A percentile compares a stretch with the other conserved stretches of the same genome.
phyloP scores from a whole-genome alignment of 2,329 filamentous ascomycete genomes.

The Fusarium nematophilum region DNA sequence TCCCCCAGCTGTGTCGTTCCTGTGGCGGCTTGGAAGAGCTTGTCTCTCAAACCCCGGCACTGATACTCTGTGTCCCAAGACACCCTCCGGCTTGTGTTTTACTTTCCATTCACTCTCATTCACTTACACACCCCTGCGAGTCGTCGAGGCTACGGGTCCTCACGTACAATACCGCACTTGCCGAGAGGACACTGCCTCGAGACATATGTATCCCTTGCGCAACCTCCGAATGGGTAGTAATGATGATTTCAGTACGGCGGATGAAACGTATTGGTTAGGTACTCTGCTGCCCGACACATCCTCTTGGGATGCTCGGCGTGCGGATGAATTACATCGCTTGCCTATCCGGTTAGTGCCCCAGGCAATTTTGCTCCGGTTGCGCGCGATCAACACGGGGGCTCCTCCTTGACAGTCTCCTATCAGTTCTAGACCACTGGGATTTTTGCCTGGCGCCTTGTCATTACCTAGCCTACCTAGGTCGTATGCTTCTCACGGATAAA shows the following conservation, averaged over 20 bases:
- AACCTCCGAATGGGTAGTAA: constrained; percentile 20
- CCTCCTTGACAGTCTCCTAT: constrained; percentile 21
- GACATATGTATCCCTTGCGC: constrained; percentile 42
- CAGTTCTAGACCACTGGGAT: constrained; percentile 41
- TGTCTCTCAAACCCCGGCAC: constrained; percentile 22
- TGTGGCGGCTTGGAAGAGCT: constrained; percentile 16
- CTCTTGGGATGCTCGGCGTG: constrained; percentile 4
- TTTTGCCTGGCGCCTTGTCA: constrained; percentile 23
- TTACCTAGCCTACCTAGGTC: too few relatives aligned
- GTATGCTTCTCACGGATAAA: constrained; percentile 24
- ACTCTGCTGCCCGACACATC: constrained; percentile 16
- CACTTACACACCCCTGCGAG: constrained; percentile 30
- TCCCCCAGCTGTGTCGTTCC: constrained; percentile 15
- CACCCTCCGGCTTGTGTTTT: constrained; percentile 42
- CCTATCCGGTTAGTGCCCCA: neutral
- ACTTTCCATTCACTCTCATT: constrained; percentile 28
- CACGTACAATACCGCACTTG: constrained; percentile 35
- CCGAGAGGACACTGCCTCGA: constrained; percentile 38
- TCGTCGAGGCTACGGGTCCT: constrained; percentile 29
- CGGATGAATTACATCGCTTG: too few relatives aligned
- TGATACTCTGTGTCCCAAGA: constrained; percentile 36
- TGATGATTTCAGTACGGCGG: constrained; percentile 22
- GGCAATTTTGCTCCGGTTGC: neutral
- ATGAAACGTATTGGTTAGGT: constrained; percentile 17
- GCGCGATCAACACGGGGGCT: constrained; percentile 24